Evolutionary conservation across 768 basidiomycete genomes (phyloP), one percentile per base, ranked within the genome.

Genomic region (Calocybe cyanea): DNA sequence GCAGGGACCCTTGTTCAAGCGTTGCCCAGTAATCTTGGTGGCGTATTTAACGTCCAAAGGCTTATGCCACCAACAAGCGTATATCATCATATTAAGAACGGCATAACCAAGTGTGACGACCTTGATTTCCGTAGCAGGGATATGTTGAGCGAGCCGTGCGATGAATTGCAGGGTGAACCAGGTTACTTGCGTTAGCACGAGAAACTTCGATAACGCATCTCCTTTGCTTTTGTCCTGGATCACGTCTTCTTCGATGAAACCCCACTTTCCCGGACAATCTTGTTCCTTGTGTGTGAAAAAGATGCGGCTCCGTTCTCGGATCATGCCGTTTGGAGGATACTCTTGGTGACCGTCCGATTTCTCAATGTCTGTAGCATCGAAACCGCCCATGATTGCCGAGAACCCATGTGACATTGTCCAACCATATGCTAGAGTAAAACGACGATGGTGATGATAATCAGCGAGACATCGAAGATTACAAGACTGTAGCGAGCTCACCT

Each of bases 221-320:
- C 48, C 49, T 50, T 58, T 58, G 35, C 54, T 58, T 15, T 43
- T 38, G 20, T 54, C 53, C 6, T 41, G 6, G n/a, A 59, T 43
- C 14, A 59, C 54, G 9, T 46, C 25, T 15, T 50, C 23, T 5
- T 44, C 17, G 57, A 38, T 3, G 59, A 42, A 40, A 64, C 61
- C 1, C 63, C 65, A 7, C 64, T n/a, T n/a, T n/a, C n/a, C n/a
- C n/a, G n/a, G n/a, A n/a, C n/a, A n/a, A n/a, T n/a, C n/a, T n/a
- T n/a, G n/a, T n/a, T n/a, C 62, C 64, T 63, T 67, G 18, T 40
- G 43, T 3, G 56, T 47, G 38, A 63, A 64, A 33, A 55, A 60
- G 1, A 53, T 61, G 33, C 62, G 6, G 14, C 33, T 14, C 18
- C 33, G 6, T 4, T 14, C n/a, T n/a, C n/a, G n/a, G n/a, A n/a